Evolutionary conservation across 2,329 filamentous ascomycete genomes (phyloP), one percentile per base, ranked within the genome.

Genomic region (Diaporthe sp.): DNA sequence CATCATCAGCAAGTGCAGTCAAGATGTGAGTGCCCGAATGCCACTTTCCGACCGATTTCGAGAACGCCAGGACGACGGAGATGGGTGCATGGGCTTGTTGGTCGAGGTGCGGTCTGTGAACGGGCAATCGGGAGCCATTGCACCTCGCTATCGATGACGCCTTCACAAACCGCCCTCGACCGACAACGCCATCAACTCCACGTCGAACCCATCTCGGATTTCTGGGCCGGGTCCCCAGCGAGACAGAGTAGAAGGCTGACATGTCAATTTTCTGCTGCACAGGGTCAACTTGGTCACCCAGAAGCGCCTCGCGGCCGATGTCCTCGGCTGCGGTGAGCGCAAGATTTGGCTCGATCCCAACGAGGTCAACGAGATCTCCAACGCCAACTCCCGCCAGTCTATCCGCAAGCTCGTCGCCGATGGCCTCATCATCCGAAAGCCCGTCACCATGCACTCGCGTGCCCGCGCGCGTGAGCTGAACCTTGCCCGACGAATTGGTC

Each of bases 261-360:
- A 62, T 71, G 70, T 77, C 76, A 58, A 61, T 73, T 58, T 76
- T 73, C 51, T 58, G n/a, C 37, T 57, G 57, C 82, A 83, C 87
- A 99, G 97, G 97, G 96, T 98, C 94, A 98, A 98, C 89, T 94
- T 99, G 90, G 94, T 94, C 89, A 98, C 97, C 89, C 97, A 99
- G 93, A 99, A 99, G 94, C 96, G 97, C 91, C 96, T 99, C 86
- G 97, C 97, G 88, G 95, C 97, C 86, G 94, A 96, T 89, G 97
- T 99, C 88, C 95, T 98, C 88, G 95, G 95, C 92, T 98, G 95
- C 91, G 97, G 97, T 88, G 94, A 99, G 94, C 95, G 96, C 93
- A 99, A 99, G 95, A 98, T 99, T 91, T 99, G 97, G 97, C 96
- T 99, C 87, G 97, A 99, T 90, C 97, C 97, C 89, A 98, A 97